A percentile compares a stretch with the other conserved stretches of the same genome.
These are phyloP conservation scores for Aspergillus conjunctus DNA, from an alignment of 495 filamentous ascomycete genomes.

Conservation along the genomic window DNA sequence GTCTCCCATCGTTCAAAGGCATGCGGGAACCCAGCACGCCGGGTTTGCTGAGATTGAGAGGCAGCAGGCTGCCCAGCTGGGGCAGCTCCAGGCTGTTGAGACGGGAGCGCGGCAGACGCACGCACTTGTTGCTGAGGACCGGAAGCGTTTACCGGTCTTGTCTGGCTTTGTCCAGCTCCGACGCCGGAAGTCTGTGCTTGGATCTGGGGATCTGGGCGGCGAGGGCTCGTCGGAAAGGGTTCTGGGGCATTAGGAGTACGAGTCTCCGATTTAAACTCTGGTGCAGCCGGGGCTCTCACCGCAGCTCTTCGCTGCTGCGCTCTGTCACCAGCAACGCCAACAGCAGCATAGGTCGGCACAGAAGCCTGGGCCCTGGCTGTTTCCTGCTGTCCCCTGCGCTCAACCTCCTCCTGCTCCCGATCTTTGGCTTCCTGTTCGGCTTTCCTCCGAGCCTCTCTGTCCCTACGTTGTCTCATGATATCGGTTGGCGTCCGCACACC, in stretches of 20 bases:
- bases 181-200: constrained; percentile 19
- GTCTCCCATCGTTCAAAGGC: constrained; percentile 98
- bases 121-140: constrained; percentile 21
- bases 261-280: constrained; percentile 30
- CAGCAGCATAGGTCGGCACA: constrained; percentile 46
- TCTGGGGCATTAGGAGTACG: constrained; percentile 12
- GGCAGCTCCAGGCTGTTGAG: constrained; percentile 29
- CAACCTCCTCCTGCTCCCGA: constrained; percentile 55
- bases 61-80: constrained; percentile 13
- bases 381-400: constrained; percentile 55
- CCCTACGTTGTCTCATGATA: constrained; percentile 72
- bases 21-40: constrained; percentile 74
- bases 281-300: constrained; percentile 29
- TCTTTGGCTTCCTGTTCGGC: constrained; percentile 59
- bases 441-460: constrained; percentile 66
- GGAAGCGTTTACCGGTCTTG: constrained; percentile 12
- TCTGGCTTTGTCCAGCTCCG: constrained; percentile 21
- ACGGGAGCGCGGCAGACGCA: constrained; percentile 16
- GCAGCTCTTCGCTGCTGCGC: constrained; percentile 45
- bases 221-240: constrained; percentile 17
- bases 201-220: constrained; percentile 20
- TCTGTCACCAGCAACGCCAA: constrained; percentile 61
- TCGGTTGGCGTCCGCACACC: constrained; percentile 62
- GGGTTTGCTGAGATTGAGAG: constrained; percentile 28
- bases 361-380: constrained; percentile 44